Evolutionary conservation across 23 red algal species (phyloP), one percentile per base, ranked within the genome.

Genomic region (Gracilaria gracilis): DNA sequence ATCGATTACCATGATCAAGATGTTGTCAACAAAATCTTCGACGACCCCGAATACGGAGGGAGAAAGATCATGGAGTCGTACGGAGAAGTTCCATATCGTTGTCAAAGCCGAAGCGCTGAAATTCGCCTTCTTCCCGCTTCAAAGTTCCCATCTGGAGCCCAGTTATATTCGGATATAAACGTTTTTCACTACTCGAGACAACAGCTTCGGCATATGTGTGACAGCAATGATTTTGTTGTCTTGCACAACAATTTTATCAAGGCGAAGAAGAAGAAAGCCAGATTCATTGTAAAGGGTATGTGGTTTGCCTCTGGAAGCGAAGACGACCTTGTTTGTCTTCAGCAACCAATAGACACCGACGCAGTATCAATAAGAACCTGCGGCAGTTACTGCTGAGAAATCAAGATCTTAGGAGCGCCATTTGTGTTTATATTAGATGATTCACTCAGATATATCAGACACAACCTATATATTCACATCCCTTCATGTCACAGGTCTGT

Each of bases 1-100:
- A 57, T 87, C 21, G 84, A 69, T n/a, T 28, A 67, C 14, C 84
- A 87, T 87, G 84, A 87, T 28, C 84, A 87, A 37, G 84, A 87
- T 36, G 84, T 87, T 40, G 84, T 87, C 0, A 87, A 87, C 84
- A 87, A 87, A 77, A 38, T 87, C 34, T 87, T 87, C 42, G 76
- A 67, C 21, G 84, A 87, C 28, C 39, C 50, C 1, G 27, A 58
- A 35, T 77, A 58, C 51, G 84, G 84, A 37, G 84, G 84, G 12
- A 23, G 46, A 44, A 87, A 87, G 27, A 87, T 87, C 17, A 4
- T 31, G 1, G 42, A 87, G 33, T 35, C 84, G 49, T 34, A 53
- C 44, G 67, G 39, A 20, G 28, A 73, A 42, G 84, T 74, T 33
- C 84, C 84, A 14, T 87, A 73, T 49, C 84, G 67, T 4, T 87